phyloP scores from a whole-genome alignment of 139 green algal species.

The Astrephomene gubernaculifera region DNA sequence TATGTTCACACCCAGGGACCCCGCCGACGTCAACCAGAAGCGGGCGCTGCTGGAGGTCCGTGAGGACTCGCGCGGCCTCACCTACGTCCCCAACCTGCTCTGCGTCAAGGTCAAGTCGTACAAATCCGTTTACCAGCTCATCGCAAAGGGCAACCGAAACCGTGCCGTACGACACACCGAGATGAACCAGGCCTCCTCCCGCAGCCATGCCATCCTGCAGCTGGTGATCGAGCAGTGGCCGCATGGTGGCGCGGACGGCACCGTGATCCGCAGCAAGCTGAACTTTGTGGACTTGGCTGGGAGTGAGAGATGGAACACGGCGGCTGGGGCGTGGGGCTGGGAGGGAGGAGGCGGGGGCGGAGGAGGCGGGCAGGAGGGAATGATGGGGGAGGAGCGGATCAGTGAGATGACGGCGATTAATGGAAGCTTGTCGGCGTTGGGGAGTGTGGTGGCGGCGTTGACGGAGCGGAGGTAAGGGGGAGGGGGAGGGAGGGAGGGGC shows the following conservation, averaged over 20 bases:
- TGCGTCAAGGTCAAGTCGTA: slow-evolving; percentile 63
- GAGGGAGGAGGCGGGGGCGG: background rate
- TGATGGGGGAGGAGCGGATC: slow-evolving; percentile 74
- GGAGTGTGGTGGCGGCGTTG: slow-evolving; percentile 69
- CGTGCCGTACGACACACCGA: slow-evolving; percentile 66
- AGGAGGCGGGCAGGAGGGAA: background rate
- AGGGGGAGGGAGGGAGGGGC: background rate
- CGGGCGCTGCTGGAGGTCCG: slow-evolving; percentile 68
- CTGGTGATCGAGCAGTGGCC: slow-evolving; percentile 62
- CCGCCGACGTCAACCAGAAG: slow-evolving; percentile 51
- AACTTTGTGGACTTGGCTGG: slow-evolving; percentile 96
- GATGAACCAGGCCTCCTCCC: slow-evolving; percentile 74
- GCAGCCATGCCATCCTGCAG: slow-evolving; percentile 78
- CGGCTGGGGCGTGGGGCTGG: background rate
- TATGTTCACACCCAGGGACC: slow-evolving; percentile 52
- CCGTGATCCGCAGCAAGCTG: slow-evolving; percentile 76
- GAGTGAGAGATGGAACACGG: slow-evolving; percentile 72
- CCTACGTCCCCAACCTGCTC: slow-evolving; percentile 65
- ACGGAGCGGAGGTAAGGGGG: slow-evolving; percentile 46
- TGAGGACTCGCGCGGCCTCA: slow-evolving; percentile 55
- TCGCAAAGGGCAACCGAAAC: slow-evolving; percentile 59
- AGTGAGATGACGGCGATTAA: slow-evolving; percentile 81
- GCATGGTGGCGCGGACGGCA: slow-evolving; percentile 33
- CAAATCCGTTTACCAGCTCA: slow-evolving; percentile 57
- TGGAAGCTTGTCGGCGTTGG: slow-evolving; percentile 65